Conservation (phyloP, 192 early-diverging fungal species). For the Coemansia brasiliensis region DNA sequence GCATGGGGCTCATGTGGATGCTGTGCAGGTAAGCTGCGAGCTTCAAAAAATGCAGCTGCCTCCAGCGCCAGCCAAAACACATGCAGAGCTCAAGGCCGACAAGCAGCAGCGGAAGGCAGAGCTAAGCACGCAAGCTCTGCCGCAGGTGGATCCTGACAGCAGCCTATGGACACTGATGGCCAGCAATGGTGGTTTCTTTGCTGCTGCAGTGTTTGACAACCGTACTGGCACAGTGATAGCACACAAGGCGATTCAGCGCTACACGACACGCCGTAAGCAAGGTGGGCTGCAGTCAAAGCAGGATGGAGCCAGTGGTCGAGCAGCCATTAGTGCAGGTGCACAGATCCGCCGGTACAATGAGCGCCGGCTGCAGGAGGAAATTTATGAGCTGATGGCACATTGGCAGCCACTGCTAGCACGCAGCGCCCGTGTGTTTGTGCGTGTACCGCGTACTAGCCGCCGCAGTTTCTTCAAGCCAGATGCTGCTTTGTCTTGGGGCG, state of each 20-base stretch:
- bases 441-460: conserved; percentile 44
- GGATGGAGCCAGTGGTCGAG: conserved; percentile 81
- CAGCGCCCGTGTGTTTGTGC: conserved; percentile 75
- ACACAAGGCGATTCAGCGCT: conserved; percentile 95
- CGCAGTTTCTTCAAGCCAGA: conserved; percentile 20
- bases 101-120: conserved; percentile 7
- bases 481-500: conserved; percentile 30
- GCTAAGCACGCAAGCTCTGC: neutral
- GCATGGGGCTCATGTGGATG: conserved; percentile 25
- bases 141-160: conserved; percentile 1
- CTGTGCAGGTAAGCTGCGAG: conserved; percentile 10
- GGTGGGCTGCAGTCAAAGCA: conserved; percentile 87
- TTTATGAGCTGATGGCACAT: conserved; percentile 66
- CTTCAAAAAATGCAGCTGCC: conserved; percentile 32
- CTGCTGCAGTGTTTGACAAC: conserved; percentile 82
- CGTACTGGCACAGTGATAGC: conserved; percentile 59
- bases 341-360: conserved; percentile 91
- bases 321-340: conserved; percentile 81
- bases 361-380: conserved; percentile 72
- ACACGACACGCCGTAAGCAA: conserved; percentile 95
- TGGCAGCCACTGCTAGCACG: conserved; percentile 70
- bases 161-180: conserved; percentile 75
- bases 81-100: conserved; percentile 13
- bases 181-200: conserved; percentile 88
- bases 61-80: conserved; percentile 12